Base-by-base conservation (phyloP, 306 rosid species). In the Lotus japonicus region DNA sequence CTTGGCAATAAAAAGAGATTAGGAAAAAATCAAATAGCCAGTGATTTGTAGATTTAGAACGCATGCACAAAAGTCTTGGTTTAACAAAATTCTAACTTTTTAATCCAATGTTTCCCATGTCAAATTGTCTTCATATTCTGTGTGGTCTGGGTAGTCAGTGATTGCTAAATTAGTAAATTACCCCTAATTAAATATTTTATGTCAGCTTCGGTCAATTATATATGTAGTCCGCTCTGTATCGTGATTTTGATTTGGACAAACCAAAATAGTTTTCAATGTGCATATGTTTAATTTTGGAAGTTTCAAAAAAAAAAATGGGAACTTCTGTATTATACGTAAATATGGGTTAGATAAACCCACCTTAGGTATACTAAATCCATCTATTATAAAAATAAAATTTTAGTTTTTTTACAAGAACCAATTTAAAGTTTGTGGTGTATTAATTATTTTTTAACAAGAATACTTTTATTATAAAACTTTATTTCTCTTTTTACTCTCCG, bases 121-220 rank as follows among this genome's bases (percentile, higher is more conserved):
- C 78, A 78, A 12, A 58, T 21, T 1, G 67, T 35, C 49, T 56
- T 39, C 79, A 64, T 18, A 36, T 48, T 49, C 53, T 12, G 56
- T 7, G 56, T 7, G 62, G 64, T 71, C 15, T 56, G 68, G 39
- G 39, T 50, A 41, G 57, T 58, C 66, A 42, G 42, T 54, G 58
- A 45, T 43, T 54, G 28, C 8, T 2, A 15, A 73, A 71, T 8
- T 41, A 2, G 7, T 42, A 73, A 63, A 54, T 58, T 53, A 28
- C n/a, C 12, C 13, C 0, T 4, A 38, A 54, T 26, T 68, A 60
- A 21, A 21, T 1, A 1, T 42, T 68, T 76, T 14, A 66, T 57
- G 73, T 66, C 65, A 65, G 50, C 64, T 78, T 71, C 58, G 48
- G 57, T 31, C 74, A 59, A 42, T 64, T 21, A 21, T 71, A 56